These are phyloP conservation scores for Stenocarpella maydis DNA, from an alignment of 2,329 filamentous ascomycete species.

Conservation along the genomic window DNA sequence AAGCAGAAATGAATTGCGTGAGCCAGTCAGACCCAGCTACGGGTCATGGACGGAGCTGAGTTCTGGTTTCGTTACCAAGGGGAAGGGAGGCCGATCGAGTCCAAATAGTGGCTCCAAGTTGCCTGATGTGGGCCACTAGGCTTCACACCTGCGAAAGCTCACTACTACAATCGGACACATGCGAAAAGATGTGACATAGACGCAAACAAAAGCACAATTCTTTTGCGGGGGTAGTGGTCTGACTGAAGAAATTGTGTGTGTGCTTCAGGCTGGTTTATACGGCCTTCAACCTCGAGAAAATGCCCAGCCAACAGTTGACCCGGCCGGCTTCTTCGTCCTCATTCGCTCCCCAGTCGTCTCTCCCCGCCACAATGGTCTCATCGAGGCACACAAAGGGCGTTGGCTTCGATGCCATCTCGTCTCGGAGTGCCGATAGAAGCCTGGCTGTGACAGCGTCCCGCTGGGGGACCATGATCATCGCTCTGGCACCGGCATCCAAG, in stretches of 20 bases:
- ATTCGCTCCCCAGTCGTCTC: slow-evolving; percentile 76
- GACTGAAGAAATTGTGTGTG: neutral
- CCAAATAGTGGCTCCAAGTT: neutral
- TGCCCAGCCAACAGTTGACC: slow-evolving; percentile 75
- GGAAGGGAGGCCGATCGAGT: neutral
- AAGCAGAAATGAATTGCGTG: neutral
- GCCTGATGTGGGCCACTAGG: neutral
- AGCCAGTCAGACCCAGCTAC: neutral
- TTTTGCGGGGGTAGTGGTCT: neutral
- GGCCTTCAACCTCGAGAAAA: slow-evolving; percentile 53
- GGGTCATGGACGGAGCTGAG: neutral
- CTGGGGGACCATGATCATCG: slow-evolving; percentile 82
- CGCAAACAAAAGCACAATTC: neutral
- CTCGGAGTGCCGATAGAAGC: slow-evolving; percentile 70
- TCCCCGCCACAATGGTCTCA: slow-evolving; percentile 69
- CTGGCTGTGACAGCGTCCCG: slow-evolving; percentile 71
- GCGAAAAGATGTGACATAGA: neutral
- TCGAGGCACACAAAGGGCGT: slow-evolving; percentile 59
- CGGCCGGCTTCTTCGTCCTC: slow-evolving; percentile 49
- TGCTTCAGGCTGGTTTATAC: neutral
- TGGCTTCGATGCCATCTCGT: slow-evolving; percentile 64
- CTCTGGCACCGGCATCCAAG: slow-evolving; percentile 63
- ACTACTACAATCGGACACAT: too few species aligned
- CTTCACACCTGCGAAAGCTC: neutral
- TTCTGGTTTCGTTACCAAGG: neutral